phyloP scores from a whole-genome alignment of 345 rosid genomes.

The Bruguiera sexangula region DNA sequence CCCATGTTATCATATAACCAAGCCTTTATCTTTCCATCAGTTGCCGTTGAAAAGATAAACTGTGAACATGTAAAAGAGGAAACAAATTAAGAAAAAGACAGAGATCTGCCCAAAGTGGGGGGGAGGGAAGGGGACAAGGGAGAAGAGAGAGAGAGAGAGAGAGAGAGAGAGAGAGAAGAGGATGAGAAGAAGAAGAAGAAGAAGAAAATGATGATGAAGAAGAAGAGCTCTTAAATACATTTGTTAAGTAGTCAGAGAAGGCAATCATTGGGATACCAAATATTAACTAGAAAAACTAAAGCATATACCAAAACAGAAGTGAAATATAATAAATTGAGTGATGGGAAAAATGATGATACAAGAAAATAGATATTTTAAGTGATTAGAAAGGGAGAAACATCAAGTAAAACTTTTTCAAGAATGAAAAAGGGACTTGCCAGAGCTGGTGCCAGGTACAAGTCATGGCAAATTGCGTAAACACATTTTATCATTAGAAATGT shows the following conservation, averaged over 20 bases:
- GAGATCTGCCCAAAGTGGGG: background rate
- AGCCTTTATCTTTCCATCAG: constrained; percentile 89
- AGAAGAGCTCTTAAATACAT: background rate
- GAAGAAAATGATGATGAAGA: too few species aligned
- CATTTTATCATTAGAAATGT: too few species aligned
- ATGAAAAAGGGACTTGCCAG: background rate
- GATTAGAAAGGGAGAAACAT: background rate
- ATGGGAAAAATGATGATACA: background rate
- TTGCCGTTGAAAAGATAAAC: constrained; percentile 87
- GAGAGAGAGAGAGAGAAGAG: too few species aligned
- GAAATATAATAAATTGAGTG: background rate
- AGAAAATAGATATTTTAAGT: background rate
- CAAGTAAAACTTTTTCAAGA: background rate
- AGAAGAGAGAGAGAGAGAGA: too few species aligned
- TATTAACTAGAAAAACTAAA: background rate
- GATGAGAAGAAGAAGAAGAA: too few species aligned
- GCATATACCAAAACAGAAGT: background rate
- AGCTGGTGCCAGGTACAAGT: too few species aligned
- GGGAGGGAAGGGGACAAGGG: background rate
- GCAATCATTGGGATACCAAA: background rate
- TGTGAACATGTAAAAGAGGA: constrained; percentile 22
- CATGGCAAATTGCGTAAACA: too few species aligned
- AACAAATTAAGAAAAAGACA: background rate
- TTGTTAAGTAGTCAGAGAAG: background rate
- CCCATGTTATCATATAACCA: constrained; percentile 81